A percentile compares a stretch with the other conserved stretches of the same genome.
phyloP scores from a whole-genome alignment of 2,329 filamentous ascomycete species.

The Colletotrichum sp. region DNA sequence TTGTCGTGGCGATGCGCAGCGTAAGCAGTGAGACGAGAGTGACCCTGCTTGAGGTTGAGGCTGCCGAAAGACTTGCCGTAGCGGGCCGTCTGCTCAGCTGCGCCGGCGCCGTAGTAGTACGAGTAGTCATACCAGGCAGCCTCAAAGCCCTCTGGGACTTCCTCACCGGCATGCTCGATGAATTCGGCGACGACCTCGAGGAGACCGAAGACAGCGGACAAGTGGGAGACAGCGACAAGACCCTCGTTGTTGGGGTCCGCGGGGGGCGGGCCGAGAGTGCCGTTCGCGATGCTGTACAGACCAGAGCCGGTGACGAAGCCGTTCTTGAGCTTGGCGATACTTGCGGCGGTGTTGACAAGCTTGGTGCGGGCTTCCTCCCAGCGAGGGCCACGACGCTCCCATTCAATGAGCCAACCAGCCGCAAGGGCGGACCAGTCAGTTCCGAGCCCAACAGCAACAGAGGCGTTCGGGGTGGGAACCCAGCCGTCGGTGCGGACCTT shows the following conservation, averaged over 20 bases:
- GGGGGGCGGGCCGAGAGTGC: constrained; percentile 56
- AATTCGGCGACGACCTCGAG: constrained; percentile 63
- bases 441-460: constrained; percentile 56
- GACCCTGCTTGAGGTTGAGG: constrained; percentile 56
- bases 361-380: constrained; percentile 58
- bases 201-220: constrained; percentile 63
- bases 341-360: constrained; percentile 50
- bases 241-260: constrained; percentile 57
- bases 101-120: constrained; percentile 57
- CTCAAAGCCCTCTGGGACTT: constrained; percentile 53
- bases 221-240: constrained; percentile 56
- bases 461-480: constrained; percentile 44
- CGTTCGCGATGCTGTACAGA: constrained; percentile 54
- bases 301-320: constrained; percentile 64
- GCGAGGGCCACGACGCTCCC: constrained; percentile 59
- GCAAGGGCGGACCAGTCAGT: constrained; percentile 66
- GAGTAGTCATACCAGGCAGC: constrained; percentile 65
- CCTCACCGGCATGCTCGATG: constrained; percentile 51
- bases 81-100: constrained; percentile 53
- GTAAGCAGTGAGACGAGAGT: constrained; percentile 64
- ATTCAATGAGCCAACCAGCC: constrained; percentile 63
- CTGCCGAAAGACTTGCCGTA: constrained; percentile 57
- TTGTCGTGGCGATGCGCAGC: constrained; percentile 49
- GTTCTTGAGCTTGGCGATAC: constrained; percentile 60
- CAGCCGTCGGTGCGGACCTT: constrained; percentile 62